These are phyloP conservation scores for Trametes punicea DNA, from an alignment of 768 basidiomycete genomes.

Conservation along the genomic window DNA sequence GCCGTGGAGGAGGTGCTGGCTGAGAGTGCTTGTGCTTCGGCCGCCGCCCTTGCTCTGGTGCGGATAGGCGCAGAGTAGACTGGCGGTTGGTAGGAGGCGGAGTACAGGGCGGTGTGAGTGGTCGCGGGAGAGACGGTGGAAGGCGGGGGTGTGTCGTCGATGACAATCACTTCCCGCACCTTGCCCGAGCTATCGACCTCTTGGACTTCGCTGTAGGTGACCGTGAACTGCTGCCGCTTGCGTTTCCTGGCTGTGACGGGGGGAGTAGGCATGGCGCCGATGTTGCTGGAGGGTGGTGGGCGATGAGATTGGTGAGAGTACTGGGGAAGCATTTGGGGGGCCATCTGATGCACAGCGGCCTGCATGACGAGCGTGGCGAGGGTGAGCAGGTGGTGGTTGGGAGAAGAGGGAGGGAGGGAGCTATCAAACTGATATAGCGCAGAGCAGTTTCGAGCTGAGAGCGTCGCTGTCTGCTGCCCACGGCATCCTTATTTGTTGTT, in stretches of 20 bases:
- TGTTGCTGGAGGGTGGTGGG: constrained; percentile 39
- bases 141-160: constrained; percentile 88
- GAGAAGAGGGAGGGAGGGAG: constrained; percentile 27
- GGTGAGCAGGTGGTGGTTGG: constrained; percentile 49
- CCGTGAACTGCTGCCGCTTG: constrained; percentile 78
- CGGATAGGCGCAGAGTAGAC: constrained; percentile 71
- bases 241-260: constrained; percentile 75
- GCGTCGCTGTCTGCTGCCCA: constrained; percentile 25
- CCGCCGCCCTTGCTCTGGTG: constrained; percentile 82
- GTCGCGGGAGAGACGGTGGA: constrained; percentile 73
- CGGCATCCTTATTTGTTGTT: constrained; percentile 32
- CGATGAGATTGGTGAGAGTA: constrained; percentile 59
- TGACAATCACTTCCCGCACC: constrained; percentile 85
- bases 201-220: constrained; percentile 86
- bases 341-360: constrained; percentile 66
- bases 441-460: constrained; percentile 29
- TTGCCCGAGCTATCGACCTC: constrained; percentile 78
- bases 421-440: constrained; percentile 30
- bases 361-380: constrained; percentile 59
- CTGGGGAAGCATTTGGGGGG: constrained; percentile 55
- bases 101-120: constrained; percentile 64
- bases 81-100: constrained; percentile 78
- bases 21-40: constrained; percentile 78
- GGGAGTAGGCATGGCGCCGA: constrained; percentile 61
- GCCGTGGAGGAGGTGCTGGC: constrained; percentile 57